Percentiles rank a stretch among this genome's conserved stretches.
phyloP scores from a whole-genome alignment of 2,329 filamentous ascomycete species.

The Chrysosphaeria jannelii region DNA sequence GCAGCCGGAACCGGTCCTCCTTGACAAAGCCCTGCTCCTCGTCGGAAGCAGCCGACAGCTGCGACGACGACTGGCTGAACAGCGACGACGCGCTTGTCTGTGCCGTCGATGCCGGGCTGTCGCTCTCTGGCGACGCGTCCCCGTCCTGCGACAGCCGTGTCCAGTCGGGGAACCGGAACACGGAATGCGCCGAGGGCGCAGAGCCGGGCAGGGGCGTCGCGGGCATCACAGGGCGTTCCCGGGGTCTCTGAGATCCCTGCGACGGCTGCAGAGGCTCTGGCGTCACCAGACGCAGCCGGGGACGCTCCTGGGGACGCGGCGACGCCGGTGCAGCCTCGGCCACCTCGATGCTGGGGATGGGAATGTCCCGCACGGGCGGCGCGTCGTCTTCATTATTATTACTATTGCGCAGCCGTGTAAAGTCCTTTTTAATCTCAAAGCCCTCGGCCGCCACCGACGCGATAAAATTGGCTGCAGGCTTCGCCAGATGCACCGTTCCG shows the following conservation, averaged over 20 bases:
- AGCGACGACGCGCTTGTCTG: constrained; percentile 22
- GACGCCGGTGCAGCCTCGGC: constrained; percentile 10
- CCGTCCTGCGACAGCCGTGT: constrained; percentile 27
- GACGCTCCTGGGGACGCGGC: constrained; percentile 5
- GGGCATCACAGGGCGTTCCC: too few relatives aligned
- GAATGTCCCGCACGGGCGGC: too few relatives aligned
- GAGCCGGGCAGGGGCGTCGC: constrained; percentile 24
- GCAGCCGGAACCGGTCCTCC: too few relatives aligned
- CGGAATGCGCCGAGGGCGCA: constrained; percentile 12
- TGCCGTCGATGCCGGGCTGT: constrained; percentile 27
- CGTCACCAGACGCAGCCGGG: constrained; percentile 17
- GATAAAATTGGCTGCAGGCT: constrained; percentile 34
- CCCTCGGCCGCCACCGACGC: constrained; percentile 32
- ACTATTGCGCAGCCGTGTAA: too few relatives aligned
- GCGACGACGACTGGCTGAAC: constrained; percentile 15
- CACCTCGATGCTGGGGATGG: constrained; percentile 32
- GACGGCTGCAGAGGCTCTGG: constrained; percentile 10
- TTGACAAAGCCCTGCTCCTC: background rate
- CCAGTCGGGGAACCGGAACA: constrained; percentile 24
- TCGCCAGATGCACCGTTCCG: constrained; percentile 17
- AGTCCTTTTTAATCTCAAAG: too few relatives aligned
- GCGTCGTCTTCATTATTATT: too few relatives aligned
- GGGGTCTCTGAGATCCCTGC: constrained; percentile 1
- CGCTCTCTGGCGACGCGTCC: constrained; percentile 18
- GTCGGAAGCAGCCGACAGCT: constrained; percentile 1